Conservation (phyloP, 768 basidiomycete genomes). For the Collybia mongolica region DNA sequence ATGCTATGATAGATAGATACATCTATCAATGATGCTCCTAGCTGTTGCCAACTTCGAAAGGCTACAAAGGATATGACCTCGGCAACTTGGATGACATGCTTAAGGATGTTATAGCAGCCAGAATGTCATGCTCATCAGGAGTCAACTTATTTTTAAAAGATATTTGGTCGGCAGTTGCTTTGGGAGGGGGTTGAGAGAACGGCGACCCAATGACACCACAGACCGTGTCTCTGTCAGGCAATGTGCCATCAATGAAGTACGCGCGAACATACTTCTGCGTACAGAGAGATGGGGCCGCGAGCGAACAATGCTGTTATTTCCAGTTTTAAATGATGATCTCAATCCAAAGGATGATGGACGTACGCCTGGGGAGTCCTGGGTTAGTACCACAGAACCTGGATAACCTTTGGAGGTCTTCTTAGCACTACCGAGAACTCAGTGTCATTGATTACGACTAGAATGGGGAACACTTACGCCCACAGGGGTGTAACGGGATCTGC, state of each 20-base stretch:
- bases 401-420: conserved; percentile 37
- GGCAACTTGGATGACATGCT: too few relatives aligned
- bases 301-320: conserved; percentile 21
- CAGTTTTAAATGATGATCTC: background rate
- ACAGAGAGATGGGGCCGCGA: conserved; percentile 23
- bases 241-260: conserved; percentile 38
- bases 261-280: conserved; percentile 26
- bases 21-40: too few relatives aligned
- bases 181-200: conserved; percentile 15
- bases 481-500: too few relatives aligned
- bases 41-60: too few relatives aligned
- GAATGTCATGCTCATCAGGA: too few relatives aligned
- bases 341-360: conserved; percentile 8
- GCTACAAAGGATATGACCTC: too few relatives aligned
- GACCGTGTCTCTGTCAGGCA: conserved; percentile 37
- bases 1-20: too few relatives aligned
- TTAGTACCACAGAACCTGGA: conserved; percentile 36
- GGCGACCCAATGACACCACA: conserved; percentile 30
- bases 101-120: too few relatives aligned
- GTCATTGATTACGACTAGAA: background rate
- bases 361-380: conserved; percentile 41
- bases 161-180: too few relatives aligned
- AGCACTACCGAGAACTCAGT: conserved; percentile 24
- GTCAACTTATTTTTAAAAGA: too few relatives aligned
- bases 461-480: conserved; percentile 11